Conservation (phyloP, 805 yeast species). For the Myxozyma vanderwaltii region DNA sequence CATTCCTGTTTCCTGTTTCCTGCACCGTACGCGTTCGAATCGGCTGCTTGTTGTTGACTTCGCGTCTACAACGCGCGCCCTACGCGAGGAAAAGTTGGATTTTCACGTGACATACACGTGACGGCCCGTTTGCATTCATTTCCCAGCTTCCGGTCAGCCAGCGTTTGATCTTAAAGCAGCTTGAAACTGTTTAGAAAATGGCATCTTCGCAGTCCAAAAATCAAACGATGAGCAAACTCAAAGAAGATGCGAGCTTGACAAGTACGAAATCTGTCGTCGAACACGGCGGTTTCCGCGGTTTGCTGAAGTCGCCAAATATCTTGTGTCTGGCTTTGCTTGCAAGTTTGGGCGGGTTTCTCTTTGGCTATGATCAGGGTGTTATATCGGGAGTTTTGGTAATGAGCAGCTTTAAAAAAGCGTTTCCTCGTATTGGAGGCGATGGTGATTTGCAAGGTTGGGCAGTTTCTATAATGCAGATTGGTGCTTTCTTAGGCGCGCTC, state of each 20-base stretch:
- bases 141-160: background rate
- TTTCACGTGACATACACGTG: background rate
- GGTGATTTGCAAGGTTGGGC: slow-evolving; percentile 35
- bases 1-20: background rate
- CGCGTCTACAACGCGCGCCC: slow-evolving; percentile 8
- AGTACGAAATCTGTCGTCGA: background rate
- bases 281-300: slow-evolving; percentile 23
- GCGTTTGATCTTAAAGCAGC: background rate
- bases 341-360: slow-evolving; percentile 39
- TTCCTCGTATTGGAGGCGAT: slow-evolving; percentile 27
- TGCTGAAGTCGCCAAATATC: slow-evolving; percentile 34
- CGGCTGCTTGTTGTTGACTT: background rate
- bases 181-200: background rate
- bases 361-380: slow-evolving; percentile 41
- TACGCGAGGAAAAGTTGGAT: background rate
- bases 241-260: background rate
- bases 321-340: slow-evolving; percentile 37
- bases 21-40: background rate
- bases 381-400: slow-evolving; percentile 38
- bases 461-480: slow-evolving; percentile 31
- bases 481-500: slow-evolving; percentile 33
- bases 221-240: background rate
- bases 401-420: slow-evolving; percentile 29
- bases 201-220: background rate
- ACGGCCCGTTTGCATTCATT: background rate